Evolutionary conservation across 805 yeast genomes (phyloP), one percentile per base, ranked within the genome.

Genomic region (Tetrapisispora pingtungensis): DNA sequence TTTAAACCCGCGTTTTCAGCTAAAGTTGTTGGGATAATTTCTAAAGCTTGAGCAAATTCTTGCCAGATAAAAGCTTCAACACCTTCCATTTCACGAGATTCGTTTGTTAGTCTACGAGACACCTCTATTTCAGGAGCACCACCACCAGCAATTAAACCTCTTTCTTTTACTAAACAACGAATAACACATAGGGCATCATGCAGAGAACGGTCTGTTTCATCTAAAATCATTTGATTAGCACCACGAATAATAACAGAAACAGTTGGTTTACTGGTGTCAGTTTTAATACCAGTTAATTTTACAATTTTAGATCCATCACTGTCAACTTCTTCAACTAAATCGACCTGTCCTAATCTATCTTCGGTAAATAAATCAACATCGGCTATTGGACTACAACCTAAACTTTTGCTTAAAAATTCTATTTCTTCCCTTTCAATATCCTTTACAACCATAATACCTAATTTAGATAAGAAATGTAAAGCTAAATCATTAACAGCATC

Each of bases 141-240:
- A 51, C 98, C 99, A 56, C 99, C 99, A 13, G 97, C 96, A 68
- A 93, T 88, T 60, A 84, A 62, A 28, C 95, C 95, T 59, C 77
- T 82, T 62, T 85, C 87, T 61, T 87, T 86, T 24, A 88, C 95
- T 45, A 87, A 71, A 67, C 96, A 87, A 59, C 95, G 77, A 45
- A 88, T 74, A 22, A 90, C 98, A 74, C 99, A 93, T 46, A 93
- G 74, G 0, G 98, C 97, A 66, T 93, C 99, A 59, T 93, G 99
- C 51, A 93, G 71, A 3, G 97, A 89, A 68, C 99, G 81, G 64
- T 93, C 99, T 33, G 97, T 80, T 70, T 93, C 99, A 66, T 93
- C 98, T 46, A 93, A 71, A 42, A 90, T 81, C 69, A 87, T 76
- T 50, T 74, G 74, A 65, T 93, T 93, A 44, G 97, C 96, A 55